Conservation (phyloP, 306 rosid species). For the Amphicarpaea edgeworthii region DNA sequence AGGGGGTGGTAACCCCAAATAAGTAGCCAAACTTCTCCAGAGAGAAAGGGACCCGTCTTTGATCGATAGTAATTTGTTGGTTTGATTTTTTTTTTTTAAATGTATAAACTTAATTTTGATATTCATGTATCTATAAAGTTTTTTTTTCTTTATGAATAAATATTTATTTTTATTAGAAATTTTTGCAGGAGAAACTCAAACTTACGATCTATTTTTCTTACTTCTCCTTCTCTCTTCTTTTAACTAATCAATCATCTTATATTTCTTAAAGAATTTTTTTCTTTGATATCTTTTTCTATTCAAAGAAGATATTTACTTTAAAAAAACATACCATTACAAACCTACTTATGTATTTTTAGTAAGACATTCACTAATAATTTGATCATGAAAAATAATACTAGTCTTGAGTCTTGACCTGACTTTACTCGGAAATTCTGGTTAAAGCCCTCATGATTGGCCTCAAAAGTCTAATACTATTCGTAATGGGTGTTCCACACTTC, state of each 20-base stretch:
- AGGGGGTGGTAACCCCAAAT: not conserved
- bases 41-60: not conserved
- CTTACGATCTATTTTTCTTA: too few relatives aligned
- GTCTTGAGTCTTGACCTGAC: conserved; percentile 13
- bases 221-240: too few relatives aligned
- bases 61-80: not conserved
- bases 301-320: too few relatives aligned
- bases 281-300: not conserved
- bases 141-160: too few relatives aligned
- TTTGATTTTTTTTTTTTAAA: not conserved
- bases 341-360: too few relatives aligned
- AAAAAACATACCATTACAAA: too few relatives aligned
- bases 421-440: conserved; percentile 49
- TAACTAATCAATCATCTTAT: too few relatives aligned
- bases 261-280: not conserved
- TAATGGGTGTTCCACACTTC: conserved; percentile 47
- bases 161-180: too few relatives aligned
- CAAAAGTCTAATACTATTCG: conserved; percentile 19
- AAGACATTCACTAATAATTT: not conserved
- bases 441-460: conserved; percentile 35
- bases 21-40: not conserved
- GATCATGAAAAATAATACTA: not conserved
- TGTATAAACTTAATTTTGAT: not conserved
- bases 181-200: too few relatives aligned
- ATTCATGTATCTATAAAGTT: too few relatives aligned